Evolutionary conservation across 306 rosid species (phyloP).

Genomic region (Trifolium fragiferum): DNA sequence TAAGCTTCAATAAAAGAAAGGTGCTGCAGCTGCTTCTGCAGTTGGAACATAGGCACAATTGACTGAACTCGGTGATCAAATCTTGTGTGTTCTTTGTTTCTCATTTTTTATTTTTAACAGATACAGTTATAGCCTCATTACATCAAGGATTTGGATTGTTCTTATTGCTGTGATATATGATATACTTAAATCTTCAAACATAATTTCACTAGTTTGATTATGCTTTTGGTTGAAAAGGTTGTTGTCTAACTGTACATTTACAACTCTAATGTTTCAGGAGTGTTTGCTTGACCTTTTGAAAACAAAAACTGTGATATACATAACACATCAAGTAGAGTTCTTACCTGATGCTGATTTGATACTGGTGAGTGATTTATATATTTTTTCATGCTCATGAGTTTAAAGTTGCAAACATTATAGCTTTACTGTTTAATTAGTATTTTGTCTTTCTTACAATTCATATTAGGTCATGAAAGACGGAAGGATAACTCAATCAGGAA

Average conservation of each 20-base stretch:
- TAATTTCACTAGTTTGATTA: neutral
- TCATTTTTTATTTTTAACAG: neutral
- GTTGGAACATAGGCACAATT: too few species aligned
- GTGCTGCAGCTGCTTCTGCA: too few species aligned
- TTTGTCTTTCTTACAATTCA: conserved; percentile 13
- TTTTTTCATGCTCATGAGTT: conserved; percentile 14
- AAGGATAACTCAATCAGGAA: conserved; percentile 77
- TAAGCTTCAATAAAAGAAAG: too few species aligned
- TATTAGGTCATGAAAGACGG: conserved; percentile 88
- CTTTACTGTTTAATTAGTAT: neutral
- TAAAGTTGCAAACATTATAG: neutral
- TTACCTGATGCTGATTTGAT: conserved; percentile 86
- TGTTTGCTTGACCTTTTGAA: conserved; percentile 75
- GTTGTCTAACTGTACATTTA: conserved; percentile 21
- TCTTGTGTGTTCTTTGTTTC: neutral
- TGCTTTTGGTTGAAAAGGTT: conserved; percentile 1
- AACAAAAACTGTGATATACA: conserved; percentile 78
- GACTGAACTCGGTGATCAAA: neutral
- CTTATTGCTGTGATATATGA: conserved; percentile 10
- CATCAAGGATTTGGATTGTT: neutral
- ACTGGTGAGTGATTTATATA: conserved; percentile 54
- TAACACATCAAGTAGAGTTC: conserved; percentile 92
- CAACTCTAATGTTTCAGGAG: conserved; percentile 58
- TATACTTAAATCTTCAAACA: neutral
- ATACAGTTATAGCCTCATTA: neutral